phyloP scores from a whole-genome alignment of 2,329 filamentous ascomycete species.

The Allantophomopsis lycopodina region DNA sequence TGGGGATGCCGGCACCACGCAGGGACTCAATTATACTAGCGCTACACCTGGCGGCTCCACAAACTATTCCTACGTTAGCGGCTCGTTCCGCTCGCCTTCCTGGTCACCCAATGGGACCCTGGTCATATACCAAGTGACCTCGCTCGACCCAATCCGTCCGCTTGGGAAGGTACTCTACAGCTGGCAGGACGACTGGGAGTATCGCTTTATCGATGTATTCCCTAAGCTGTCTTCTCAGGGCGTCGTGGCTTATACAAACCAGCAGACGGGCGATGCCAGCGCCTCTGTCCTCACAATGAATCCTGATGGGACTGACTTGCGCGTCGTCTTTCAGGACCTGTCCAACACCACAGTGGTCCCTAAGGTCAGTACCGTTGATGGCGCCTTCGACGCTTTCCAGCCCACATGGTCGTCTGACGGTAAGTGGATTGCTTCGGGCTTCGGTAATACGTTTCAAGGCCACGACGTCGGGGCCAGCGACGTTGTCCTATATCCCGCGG shows the following conservation, averaged over 20 bases:
- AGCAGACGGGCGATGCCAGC: slow-evolving; percentile 23
- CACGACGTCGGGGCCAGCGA: slow-evolving; percentile 1
- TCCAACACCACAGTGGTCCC: slow-evolving; percentile 8
- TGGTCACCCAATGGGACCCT: slow-evolving; percentile 10
- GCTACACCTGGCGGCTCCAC: not conserved
- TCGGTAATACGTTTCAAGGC: slow-evolving; percentile 17
- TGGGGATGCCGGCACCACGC: slow-evolving; percentile 4
- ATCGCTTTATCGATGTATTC: slow-evolving; percentile 28
- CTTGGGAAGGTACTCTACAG: slow-evolving; percentile 23
- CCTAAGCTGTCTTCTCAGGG: slow-evolving; percentile 13
- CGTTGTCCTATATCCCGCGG: too few species aligned
- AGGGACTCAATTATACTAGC: slow-evolving; percentile 9
- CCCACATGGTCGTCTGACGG: slow-evolving; percentile 24
- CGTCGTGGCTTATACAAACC: slow-evolving; percentile 21
- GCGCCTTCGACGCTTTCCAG: slow-evolving; percentile 23
- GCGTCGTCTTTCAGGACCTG: slow-evolving; percentile 15
- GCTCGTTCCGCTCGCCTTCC: slow-evolving; percentile 6
- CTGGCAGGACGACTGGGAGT: slow-evolving; percentile 26
- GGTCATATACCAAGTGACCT: slow-evolving; percentile 12
- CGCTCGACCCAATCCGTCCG: slow-evolving; percentile 14
- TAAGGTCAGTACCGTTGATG: slow-evolving; percentile 8
- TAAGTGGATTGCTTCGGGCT: slow-evolving; percentile 22
- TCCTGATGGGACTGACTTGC: slow-evolving; percentile 14
- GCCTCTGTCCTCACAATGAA: slow-evolving; percentile 19
- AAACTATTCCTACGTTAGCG: slow-evolving; percentile 2